These are phyloP conservation scores for Irpex sp. DNA, from an alignment of 1,284 basidiomycete species.

Conservation along the genomic window DNA sequence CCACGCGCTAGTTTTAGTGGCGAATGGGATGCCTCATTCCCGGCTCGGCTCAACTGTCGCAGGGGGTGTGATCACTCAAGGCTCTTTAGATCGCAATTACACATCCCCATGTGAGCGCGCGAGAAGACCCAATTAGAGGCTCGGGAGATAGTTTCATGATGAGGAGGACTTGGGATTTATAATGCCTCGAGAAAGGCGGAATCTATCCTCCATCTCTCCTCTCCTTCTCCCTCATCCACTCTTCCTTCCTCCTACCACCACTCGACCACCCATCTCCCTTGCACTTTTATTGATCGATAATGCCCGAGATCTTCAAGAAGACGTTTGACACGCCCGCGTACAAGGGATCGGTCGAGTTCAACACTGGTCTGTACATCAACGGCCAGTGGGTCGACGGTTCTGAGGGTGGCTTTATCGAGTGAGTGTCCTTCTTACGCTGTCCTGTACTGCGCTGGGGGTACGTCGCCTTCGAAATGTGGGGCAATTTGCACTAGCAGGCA, in stretches of 20 bases:
- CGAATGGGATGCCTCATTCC: neutral
- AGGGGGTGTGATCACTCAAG: neutral
- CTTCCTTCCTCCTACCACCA: neutral
- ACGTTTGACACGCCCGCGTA: slow-evolving; percentile 62
- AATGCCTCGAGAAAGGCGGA: neutral
- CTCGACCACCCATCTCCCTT: slow-evolving; percentile 4
- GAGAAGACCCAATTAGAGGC: neutral
- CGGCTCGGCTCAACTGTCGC: neutral
- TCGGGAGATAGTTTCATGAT: neutral
- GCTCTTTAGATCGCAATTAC: neutral
- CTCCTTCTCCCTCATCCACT: neutral
- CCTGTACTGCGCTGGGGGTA: too few species aligned
- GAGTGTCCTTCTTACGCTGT: slow-evolving; percentile 22
- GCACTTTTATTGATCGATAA: slow-evolving; percentile 20
- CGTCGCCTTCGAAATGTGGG: neutral
- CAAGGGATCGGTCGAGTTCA: slow-evolving; percentile 71
- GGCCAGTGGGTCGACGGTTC: slow-evolving; percentile 76
- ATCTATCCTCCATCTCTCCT: neutral
- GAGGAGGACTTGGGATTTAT: neutral
- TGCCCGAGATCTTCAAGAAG: slow-evolving; percentile 43
- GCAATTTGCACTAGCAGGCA: neutral
- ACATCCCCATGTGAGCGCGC: neutral
- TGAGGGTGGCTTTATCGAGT: slow-evolving; percentile 69
- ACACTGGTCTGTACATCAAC: slow-evolving; percentile 80
- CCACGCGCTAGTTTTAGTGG: neutral